Evolutionary conservation across 495 filamentous ascomycete genomes (phyloP).

Genomic region (Xylaria scruposa): DNA sequence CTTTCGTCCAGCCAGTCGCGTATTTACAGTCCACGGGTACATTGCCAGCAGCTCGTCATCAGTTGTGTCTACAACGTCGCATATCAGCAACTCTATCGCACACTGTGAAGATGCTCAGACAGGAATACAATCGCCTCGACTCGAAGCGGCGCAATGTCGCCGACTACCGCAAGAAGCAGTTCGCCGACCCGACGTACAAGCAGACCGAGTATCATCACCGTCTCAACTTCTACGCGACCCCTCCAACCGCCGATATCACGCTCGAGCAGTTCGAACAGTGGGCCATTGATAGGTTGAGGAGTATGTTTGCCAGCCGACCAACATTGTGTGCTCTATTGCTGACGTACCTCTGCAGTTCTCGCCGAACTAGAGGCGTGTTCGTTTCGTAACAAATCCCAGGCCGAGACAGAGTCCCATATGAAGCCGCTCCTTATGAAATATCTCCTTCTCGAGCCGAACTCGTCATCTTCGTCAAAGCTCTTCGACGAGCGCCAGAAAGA

Average conservation of each 20-base stretch:
- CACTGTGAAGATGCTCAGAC: constrained; percentile 69
- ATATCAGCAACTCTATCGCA: not conserved
- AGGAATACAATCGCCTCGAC: constrained; percentile 76
- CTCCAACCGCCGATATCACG: constrained; percentile 92
- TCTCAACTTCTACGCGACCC: constrained; percentile 88
- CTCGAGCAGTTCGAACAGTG: constrained; percentile 99
- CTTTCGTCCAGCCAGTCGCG: constrained; percentile 10
- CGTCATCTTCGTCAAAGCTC: constrained; percentile 62
- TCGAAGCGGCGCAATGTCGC: constrained; percentile 76
- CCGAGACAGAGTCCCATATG: constrained; percentile 82
- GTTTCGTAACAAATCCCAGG: constrained; percentile 83
- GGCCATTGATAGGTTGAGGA: constrained; percentile 90
- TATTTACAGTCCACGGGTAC: not conserved
- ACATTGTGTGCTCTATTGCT: constrained; percentile 21
- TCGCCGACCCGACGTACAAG: constrained; percentile 73
- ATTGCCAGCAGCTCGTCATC: not conserved
- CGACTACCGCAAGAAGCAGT: constrained; percentile 85
- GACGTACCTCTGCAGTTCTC: constrained; percentile 61
- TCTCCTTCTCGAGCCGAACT: constrained; percentile 81
- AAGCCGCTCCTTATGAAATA: constrained; percentile 82
- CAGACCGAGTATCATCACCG: constrained; percentile 80
- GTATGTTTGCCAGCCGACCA: constrained; percentile 48
- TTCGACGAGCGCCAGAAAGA: constrained; percentile 87
- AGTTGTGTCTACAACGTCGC: not conserved
- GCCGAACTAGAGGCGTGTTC: constrained; percentile 95